Evolutionary conservation across 345 rosid genomes (phyloP), one percentile per base, ranked within the genome.

Genomic region (Hypericum perforatum): DNA sequence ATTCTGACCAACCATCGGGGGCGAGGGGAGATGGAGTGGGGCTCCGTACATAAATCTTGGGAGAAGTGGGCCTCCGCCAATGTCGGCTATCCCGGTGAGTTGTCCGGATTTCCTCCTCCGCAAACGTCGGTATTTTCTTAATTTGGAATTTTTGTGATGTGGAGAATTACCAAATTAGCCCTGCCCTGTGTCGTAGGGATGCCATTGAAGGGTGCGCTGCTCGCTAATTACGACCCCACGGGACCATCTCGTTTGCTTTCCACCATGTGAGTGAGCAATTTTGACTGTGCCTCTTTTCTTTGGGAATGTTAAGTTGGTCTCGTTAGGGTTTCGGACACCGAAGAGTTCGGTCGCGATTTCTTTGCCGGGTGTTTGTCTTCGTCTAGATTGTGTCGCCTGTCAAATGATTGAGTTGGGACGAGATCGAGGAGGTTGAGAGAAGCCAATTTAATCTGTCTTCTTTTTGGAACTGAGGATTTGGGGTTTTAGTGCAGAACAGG

Each of bases 211-310:
- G 85, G 81, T 50, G 89, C 89, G 56, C 41, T 90, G 63, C 78
- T 90, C 41, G 70, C 86, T 56, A 86, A 84, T 63, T 64, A 86
- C n/a, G 89, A 90, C 14, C 89, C 94, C 0, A 46, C 76, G 14
- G 84, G 70, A 32, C 94, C 95, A 7, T 82, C 91, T 68, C 89
- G 94, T 49, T 51, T 90, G 68, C 63, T 86, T 54, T 90, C 95
- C 49, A 80, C 86, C 39, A 74, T 86, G 97, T 86, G 74, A 62
- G 77, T 52, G 6, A 9, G 38, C 38, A 5, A 38, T 11, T 41
- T 5, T 40, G 41, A 7, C 40, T 0, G 5, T 41, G n/a, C n/a
- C 16, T 14, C 32, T 22, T 22, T 22, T 22, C 32, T 22, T 22
- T 22, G 32, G 32, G 32, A 22, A 22, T 22, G 32, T 22, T 22